phyloP scores from a whole-genome alignment of 2,329 filamentous ascomycete species.

The Fusarium bactridioides region DNA sequence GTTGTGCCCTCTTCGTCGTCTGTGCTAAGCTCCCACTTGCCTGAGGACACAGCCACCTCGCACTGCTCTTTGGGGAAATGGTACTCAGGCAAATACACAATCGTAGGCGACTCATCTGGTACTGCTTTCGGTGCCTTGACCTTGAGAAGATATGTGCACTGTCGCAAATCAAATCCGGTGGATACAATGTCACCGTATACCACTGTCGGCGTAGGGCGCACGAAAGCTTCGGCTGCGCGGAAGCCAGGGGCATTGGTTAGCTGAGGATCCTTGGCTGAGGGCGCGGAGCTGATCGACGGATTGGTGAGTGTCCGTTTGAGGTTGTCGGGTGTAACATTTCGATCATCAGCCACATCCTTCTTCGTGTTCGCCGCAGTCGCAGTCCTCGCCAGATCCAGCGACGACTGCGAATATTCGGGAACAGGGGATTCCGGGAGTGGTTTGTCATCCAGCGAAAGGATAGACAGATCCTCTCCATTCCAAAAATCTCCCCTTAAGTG shows the following conservation, averaged over 20 bases:
- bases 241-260: constrained; percentile 74
- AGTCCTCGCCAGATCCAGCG: constrained; percentile 49
- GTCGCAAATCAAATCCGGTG: constrained; percentile 84
- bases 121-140: constrained; percentile 69
- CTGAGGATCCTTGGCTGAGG: constrained; percentile 61
- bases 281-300: constrained; percentile 69
- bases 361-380: constrained; percentile 17
- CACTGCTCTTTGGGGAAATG: constrained; percentile 84
- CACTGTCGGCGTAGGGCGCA: constrained; percentile 81
- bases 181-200: constrained; percentile 75
- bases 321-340: constrained; percentile 75
- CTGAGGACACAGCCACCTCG: constrained; percentile 78
- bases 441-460: constrained; percentile 85
- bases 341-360: constrained; percentile 59
- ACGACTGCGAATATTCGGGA: constrained; percentile 57
- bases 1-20: constrained; percentile 74
- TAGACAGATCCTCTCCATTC: constrained; percentile 97
- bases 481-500: constrained; percentile 92
- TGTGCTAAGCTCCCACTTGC: constrained; percentile 86
- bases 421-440: constrained; percentile 61
- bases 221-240: constrained; percentile 90
- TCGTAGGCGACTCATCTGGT: constrained; percentile 72
- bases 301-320: constrained; percentile 76
- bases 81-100: constrained; percentile 87
- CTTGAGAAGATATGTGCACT: constrained; percentile 77